Evolutionary conservation across 2,329 filamentous ascomycete species (phyloP), one percentile per base, ranked within the genome.

Genomic region (Seiridium cupressi): DNA sequence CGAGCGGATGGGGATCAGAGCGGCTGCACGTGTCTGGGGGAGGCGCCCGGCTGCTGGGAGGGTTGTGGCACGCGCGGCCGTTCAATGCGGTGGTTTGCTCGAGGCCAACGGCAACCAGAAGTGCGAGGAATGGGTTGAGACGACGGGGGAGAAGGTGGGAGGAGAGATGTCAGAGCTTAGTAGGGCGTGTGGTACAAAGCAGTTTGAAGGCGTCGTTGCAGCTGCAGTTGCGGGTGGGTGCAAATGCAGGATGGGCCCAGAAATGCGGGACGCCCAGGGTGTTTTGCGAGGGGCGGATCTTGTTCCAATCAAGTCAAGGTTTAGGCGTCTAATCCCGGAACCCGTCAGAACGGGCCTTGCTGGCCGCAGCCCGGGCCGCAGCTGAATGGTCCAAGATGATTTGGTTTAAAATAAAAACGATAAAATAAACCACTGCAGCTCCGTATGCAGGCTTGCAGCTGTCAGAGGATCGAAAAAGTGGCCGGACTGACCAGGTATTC

Each of bases 301-400:
- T 64, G 64, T 66, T 66, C 68, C 68, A 68, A 70, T 68, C 66
- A 66, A 61, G 67, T 65, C 64, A 65, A 65, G 64, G 13, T 62
- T 63, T 67, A 62, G 65, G 65, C 67, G 66, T 62, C 64, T 68
- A 69, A 67, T 61, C 56, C 65, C 61, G 67, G 66, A 70, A 71
- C 68, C 70, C 70, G 66, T 66, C 69, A 70, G 69, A 63, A 68
- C 62, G 65, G 65, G 61, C 56, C 62, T 62, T 62, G 61, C 61
- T 65, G 69, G 70, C 67, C 68, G 70, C 70, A 72, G 69, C 65
- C 67, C 64, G 65, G 70, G 70, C 70, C 70, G 70, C 70, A 73
- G 70, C 70, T 67, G 64, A 64, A 64, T 67, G 64, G 57, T 62
- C 66, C 63, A 66, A 68, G 65, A 67, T 70, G 68, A 70, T 69